These are phyloP conservation scores for Neurospora pannonica DNA, from an alignment of 495 filamentous ascomycete genomes.

Conservation along the genomic window DNA sequence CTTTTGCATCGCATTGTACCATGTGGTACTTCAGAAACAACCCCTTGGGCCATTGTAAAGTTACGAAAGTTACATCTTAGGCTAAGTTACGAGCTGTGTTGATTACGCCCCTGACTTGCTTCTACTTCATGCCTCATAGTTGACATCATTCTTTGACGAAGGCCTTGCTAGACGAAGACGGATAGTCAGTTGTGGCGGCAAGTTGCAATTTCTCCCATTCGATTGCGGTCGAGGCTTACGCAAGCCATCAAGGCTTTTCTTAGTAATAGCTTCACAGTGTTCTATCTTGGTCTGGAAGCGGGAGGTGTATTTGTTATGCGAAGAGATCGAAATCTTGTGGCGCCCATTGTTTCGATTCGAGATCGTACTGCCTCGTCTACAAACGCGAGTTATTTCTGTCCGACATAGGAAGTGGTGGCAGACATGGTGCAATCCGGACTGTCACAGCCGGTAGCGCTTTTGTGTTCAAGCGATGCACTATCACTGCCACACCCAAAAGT, in stretches of 20 bases:
- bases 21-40: neutral
- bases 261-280: neutral
- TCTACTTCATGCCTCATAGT: neutral
- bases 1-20: neutral
- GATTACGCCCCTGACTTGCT: neutral
- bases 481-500: neutral
- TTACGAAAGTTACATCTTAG: neutral
- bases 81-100: neutral
- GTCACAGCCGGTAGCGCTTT: neutral
- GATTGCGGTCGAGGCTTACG: neutral
- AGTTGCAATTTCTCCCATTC: neutral
- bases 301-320: neutral
- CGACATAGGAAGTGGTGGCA: neutral
- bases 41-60: neutral
- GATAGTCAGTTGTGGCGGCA: neutral
- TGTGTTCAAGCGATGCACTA: neutral
- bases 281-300: neutral
- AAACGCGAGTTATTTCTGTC: neutral
- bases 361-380: neutral
- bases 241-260: neutral
- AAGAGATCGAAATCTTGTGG: neutral
- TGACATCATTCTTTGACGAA: neutral
- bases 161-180: neutral
- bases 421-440: neutral
- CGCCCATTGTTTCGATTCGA: neutral